These are phyloP conservation scores for Solanum hybrid DNA, from an alignment of 305 asterid species.

Conservation along the genomic window DNA sequence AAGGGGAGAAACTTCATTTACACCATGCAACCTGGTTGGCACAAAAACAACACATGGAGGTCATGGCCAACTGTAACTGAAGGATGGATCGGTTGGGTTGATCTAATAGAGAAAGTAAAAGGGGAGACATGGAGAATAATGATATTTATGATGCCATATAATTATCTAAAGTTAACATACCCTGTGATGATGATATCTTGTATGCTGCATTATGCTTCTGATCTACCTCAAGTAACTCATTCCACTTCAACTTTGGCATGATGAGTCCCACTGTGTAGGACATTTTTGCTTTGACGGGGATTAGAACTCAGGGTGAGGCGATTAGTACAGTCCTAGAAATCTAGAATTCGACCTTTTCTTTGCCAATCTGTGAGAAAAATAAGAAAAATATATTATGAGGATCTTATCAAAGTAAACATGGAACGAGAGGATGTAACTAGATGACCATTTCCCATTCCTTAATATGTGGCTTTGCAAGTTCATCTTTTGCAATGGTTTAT, in stretches of 20 bases:
- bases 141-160: too few relatives aligned
- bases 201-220: background rate
- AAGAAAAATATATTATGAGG: too few relatives aligned
- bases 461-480: too few relatives aligned
- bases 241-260: background rate
- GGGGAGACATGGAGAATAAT: background rate
- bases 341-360: too few relatives aligned
- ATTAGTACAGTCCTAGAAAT: background rate
- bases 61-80: background rate
- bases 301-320: background rate
- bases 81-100: background rate
- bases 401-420: too few relatives aligned
- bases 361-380: background rate
- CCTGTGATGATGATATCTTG: background rate
- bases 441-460: too few relatives aligned
- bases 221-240: background rate
- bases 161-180: background rate
- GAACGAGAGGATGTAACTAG: too few relatives aligned
- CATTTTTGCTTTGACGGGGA: background rate
- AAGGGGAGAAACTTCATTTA: too few relatives aligned
- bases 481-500: too few relatives aligned
- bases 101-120: too few relatives aligned
- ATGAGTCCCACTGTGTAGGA: background rate
- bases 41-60: background rate
- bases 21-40: too few relatives aligned